Percentiles rank a stretch among this genome's conserved stretches.
These are phyloP conservation scores for Cordyceps tenuipes DNA, from an alignment of 2,329 filamentous ascomycete genomes.

Conservation along the genomic window DNA sequence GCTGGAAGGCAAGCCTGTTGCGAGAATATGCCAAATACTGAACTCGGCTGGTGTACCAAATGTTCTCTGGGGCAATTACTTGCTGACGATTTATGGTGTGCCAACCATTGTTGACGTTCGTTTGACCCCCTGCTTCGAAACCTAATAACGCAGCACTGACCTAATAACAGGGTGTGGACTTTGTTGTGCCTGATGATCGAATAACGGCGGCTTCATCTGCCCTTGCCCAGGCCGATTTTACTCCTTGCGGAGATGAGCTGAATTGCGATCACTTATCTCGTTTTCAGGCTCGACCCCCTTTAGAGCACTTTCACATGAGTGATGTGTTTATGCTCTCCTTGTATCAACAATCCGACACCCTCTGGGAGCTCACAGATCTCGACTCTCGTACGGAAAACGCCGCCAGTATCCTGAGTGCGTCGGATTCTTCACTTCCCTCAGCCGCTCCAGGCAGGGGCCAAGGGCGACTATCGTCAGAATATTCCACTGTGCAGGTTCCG, in stretches of 20 bases:
- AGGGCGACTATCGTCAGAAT: not conserved
- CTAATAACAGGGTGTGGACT: not conserved
- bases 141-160: not conserved
- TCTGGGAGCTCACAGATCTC: conserved; percentile 1
- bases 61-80: conserved; percentile 2
- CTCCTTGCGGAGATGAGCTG: not conserved
- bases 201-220: conserved; percentile 1
- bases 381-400: not conserved
- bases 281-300: not conserved
- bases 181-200: not conserved
- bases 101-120: not conserved
- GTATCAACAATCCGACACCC: not conserved
- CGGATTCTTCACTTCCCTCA: not conserved
- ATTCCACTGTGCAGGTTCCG: not conserved
- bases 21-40: not conserved
- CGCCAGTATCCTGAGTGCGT: not conserved
- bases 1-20: not conserved
- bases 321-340: conserved; percentile 1
- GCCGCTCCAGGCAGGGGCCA: not conserved
- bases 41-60: not conserved
- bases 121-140: not conserved
- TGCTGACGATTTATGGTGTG: not conserved
- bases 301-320: not conserved
- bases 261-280: not conserved
- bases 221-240: not conserved